Percentiles rank a stretch among this genome's conserved stretches.
phyloP scores from a whole-genome alignment of 2,329 filamentous ascomycete genomes.

The Pezicula radicicola region DNA sequence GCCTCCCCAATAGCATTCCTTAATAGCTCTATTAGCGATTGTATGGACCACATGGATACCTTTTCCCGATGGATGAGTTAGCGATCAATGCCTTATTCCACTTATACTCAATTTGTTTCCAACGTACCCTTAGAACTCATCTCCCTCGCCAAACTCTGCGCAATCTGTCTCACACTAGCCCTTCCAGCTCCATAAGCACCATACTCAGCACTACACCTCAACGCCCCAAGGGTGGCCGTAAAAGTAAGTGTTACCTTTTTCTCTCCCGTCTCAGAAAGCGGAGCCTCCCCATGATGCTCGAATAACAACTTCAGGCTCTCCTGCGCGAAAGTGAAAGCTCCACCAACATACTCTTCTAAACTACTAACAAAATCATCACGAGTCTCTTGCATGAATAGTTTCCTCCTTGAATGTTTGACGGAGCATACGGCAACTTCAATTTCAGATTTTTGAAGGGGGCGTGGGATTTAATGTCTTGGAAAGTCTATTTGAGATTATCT shows the following conservation, averaged over 20 bases:
- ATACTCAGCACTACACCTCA: slow-evolving; percentile 51
- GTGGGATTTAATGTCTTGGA: slow-evolving; percentile 45
- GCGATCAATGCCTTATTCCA: no score
- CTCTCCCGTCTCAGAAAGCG: slow-evolving; percentile 37
- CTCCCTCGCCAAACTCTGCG: slow-evolving; percentile 53
- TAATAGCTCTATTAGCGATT: slow-evolving; percentile 53
- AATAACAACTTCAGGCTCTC: slow-evolving; percentile 49
- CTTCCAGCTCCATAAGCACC: slow-evolving; percentile 53
- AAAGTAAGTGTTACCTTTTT: slow-evolving; percentile 59
- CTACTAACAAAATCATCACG: slow-evolving; percentile 44
- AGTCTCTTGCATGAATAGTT: slow-evolving; percentile 52
- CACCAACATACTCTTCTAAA: slow-evolving; percentile 49
- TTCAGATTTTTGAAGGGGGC: slow-evolving; percentile 45
- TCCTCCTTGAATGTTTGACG: slow-evolving; percentile 52
- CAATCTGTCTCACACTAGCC: slow-evolving; percentile 49
- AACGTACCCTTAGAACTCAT: slow-evolving; percentile 46
- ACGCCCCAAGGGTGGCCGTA: slow-evolving; percentile 50
- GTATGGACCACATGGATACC: slow-evolving; percentile 58
- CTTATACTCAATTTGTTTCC: no score
- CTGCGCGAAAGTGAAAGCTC: slow-evolving; percentile 53
- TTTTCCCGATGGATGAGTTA: slow-evolving; percentile 27
- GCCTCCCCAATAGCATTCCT: slow-evolving; percentile 48
- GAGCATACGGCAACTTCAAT: slow-evolving; percentile 50
- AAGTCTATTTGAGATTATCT: slow-evolving; percentile 42
- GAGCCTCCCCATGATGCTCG: slow-evolving; percentile 43